Percentiles rank a stretch among this genome's conserved stretches.
phyloP scores from a whole-genome alignment of 1,284 basidiomycete genomes.

The Microbotryum lychnidis-dioicae region DNA sequence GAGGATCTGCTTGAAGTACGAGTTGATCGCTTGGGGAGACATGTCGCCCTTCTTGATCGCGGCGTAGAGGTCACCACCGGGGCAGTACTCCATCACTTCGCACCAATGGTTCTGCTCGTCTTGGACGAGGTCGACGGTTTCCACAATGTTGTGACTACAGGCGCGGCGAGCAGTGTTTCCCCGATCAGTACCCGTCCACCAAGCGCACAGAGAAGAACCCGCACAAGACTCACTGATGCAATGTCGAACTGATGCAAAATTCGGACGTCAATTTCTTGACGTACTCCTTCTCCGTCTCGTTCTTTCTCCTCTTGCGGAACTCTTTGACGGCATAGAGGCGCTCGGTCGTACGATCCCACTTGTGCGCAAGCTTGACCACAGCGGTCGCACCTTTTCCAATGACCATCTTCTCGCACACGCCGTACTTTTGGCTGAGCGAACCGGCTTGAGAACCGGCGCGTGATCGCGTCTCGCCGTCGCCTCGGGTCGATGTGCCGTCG shows the following conservation, averaged over 20 bases:
- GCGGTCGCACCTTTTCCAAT: slow-evolving; percentile 97
- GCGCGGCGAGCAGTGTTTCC: not conserved
- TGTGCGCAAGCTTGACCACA: slow-evolving; percentile 91
- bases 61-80: slow-evolving; percentile 91
- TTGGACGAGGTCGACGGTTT: slow-evolving; percentile 97
- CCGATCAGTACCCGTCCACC: not conserved
- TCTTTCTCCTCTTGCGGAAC: slow-evolving; percentile 95
- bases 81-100: slow-evolving; percentile 99
- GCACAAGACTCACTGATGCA: slow-evolving; percentile 57
- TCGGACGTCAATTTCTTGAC: slow-evolving; percentile 99
- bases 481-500: slow-evolving; percentile 7
- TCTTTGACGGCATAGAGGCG: slow-evolving; percentile 99
- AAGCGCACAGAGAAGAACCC: not conserved
- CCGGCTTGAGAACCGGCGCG: slow-evolving; percentile 17
- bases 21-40: slow-evolving; percentile 89
- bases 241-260: slow-evolving; percentile 96
- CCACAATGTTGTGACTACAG: slow-evolving; percentile 71
- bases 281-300: slow-evolving; percentile 98
- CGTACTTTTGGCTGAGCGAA: slow-evolving; percentile 69
- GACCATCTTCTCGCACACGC: slow-evolving; percentile 90
- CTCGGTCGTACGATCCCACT: slow-evolving; percentile 94
- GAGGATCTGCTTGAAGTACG: slow-evolving; percentile 95
- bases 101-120: slow-evolving; percentile 96
- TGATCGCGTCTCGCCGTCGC: slow-evolving; percentile 11
- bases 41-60: slow-evolving; percentile 97